Evolutionary conservation across 768 basidiomycete species (phyloP).

Genomic region (Leccinum rimulosum): DNA sequence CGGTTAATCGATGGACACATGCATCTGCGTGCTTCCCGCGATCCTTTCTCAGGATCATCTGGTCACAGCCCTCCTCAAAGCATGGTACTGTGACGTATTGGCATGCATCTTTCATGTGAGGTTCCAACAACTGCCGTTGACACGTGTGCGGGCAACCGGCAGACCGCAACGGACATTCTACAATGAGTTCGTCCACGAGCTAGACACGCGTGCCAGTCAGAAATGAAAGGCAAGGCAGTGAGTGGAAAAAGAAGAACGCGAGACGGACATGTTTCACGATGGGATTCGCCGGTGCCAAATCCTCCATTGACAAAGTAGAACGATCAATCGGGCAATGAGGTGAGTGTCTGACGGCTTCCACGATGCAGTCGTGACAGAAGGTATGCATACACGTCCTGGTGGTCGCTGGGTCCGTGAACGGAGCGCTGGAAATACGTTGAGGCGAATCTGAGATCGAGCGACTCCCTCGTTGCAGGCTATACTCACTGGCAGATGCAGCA

Average conservation of each 20-base stretch:
- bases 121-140: conserved; percentile 63
- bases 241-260: conserved; percentile 6
- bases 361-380: conserved; percentile 82
- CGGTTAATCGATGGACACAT: conserved; percentile 36
- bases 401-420: conserved; percentile 75
- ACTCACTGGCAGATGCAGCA: conserved; percentile 75
- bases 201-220: conserved; percentile 29
- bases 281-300: conserved; percentile 65
- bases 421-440: conserved; percentile 41
- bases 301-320: conserved; percentile 54
- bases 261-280: conserved; percentile 59
- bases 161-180: conserved; percentile 62
- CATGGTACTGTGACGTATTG: conserved; percentile 54
- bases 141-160: conserved; percentile 62
- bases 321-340: conserved; percentile 85
- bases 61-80: conserved; percentile 44
- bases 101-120: conserved; percentile 64
- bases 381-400: conserved; percentile 79
- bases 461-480: neutral
- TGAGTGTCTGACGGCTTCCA: conserved; percentile 62
- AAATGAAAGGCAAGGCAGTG: neutral
- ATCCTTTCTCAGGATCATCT: conserved; percentile 46
- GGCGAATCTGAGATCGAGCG: conserved; percentile 9
- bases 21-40: conserved; percentile 39
- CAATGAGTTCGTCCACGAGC: conserved; percentile 81